Evolutionary conservation across 495 filamentous ascomycete species (phyloP).

Genomic region (Geoglossum glabrum): DNA sequence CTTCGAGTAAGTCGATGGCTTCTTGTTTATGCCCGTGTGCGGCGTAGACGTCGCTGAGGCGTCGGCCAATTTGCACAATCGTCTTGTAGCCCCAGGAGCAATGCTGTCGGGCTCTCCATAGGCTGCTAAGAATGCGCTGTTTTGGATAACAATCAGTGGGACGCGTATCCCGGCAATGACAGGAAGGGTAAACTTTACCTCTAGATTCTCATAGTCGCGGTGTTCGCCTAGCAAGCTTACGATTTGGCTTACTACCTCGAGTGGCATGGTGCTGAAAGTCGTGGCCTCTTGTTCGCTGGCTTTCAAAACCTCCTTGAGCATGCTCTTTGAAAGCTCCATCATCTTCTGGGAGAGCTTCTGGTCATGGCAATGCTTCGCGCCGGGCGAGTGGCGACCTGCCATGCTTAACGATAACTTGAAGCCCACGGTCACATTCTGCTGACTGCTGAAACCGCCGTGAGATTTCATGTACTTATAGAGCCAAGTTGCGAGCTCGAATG

Average conservation of each 20-base stretch:
- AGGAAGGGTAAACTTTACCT: constrained; percentile 19
- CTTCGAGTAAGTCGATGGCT: constrained; percentile 34
- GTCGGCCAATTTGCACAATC: constrained; percentile 35
- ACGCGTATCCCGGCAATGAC: not conserved
- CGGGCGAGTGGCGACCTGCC: constrained; percentile 21
- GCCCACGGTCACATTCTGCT: constrained; percentile 27
- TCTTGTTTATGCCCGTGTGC: constrained; percentile 21
- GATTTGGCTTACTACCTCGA: constrained; percentile 32
- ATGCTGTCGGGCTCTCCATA: constrained; percentile 40
- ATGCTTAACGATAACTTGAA: constrained; percentile 36
- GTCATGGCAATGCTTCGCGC: constrained; percentile 22
- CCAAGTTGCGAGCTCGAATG: constrained; percentile 30
- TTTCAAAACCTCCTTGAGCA: constrained; percentile 30
- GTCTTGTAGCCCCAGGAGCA: constrained; percentile 32
- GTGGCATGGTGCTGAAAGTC: constrained; percentile 30
- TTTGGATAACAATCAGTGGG: not conserved
- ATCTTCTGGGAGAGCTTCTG: constrained; percentile 25
- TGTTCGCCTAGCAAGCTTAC: constrained; percentile 36
- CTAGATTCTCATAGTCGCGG: constrained; percentile 37
- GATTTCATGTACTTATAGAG: constrained; percentile 34
- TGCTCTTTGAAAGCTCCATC: constrained; percentile 30
- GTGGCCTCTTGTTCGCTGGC: constrained; percentile 28
- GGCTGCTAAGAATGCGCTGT: constrained; percentile 30
- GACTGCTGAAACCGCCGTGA: constrained; percentile 29
- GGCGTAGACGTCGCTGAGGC: constrained; percentile 36